Base-by-base conservation (phyloP, 2,329 filamentous ascomycete genomes). In the Trichoderma oligosporum region DNA sequence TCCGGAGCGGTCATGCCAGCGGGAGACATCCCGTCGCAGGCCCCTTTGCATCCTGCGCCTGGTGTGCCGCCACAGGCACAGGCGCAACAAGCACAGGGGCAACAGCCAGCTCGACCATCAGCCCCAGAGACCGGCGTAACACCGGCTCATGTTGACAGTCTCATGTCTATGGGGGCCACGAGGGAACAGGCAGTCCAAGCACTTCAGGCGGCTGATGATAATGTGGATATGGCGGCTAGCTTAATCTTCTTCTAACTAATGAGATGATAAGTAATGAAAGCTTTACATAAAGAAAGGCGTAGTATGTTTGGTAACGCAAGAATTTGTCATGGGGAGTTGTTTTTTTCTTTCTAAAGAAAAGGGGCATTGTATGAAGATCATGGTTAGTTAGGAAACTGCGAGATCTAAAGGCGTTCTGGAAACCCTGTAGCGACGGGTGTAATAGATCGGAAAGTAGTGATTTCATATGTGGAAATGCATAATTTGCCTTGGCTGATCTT, bases 161-260 rank as follows among this genome's bases (percentile, higher is more conserved):
- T 97, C 35, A 81, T 88, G 46, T 82, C 84, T 45, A 78, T 97
- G 62, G 92, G 93, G 0, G 91, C 94, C 63, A 83, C 86, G 2
- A 80, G 86, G 53, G 82, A 88, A 60, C 82, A 90, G 64, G 93
- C 92, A 1, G 80, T 94, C 52, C 84, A 87, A 59, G 91, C 92
- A 2, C 76, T 99, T 51, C 84, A 91, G 66, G 89, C 90, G 27
- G 89, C 89, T 14, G 85, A 85, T 18, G 93, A 94, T 18, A 89
- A 97, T 67, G 83, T 97, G 7, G 90, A 97, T 61, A 84, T 86
- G 62, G 93, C 93, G n/a, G 92, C 91, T 45, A 86, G 87, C 47
- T 79, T 96, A 61, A 81, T 97, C 52, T 90, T 85, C 62, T 71
- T 69, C 57, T 69, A 62, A 35, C n/a, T 46, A 55, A 45, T 46